Base-by-base conservation (phyloP, 169 alveolate species). In the Plasmodium knowlesi region DNA sequence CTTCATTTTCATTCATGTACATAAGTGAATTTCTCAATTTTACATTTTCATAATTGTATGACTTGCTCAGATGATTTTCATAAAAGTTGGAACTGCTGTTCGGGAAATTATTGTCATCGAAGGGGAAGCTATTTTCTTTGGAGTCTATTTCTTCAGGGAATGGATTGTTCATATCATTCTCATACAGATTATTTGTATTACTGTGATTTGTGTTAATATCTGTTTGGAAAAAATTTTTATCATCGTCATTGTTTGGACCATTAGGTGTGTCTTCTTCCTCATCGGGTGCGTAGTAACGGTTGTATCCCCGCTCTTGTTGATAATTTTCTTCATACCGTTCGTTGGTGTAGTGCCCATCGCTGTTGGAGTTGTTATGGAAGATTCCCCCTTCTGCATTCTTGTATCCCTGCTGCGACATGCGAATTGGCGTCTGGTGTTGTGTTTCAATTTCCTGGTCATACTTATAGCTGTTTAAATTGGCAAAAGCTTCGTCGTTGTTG, bases 21-120 rank as follows among this genome's bases (percentile, higher is more conserved):
- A 67, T 83, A 25, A 72, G 30, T 34, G 82, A 83, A 83, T 43
- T 83, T 71, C 83, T 25, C 41, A 70, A 12, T 84, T 84, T 84
- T 71, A 30, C 3, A 30, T 32, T 25, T 19, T 84, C 92, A 70
- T 84, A 84, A 34, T 71, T 41, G 76, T 70, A 84, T 37, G 83
- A 67, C 78, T 39, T 43, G 82, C 71, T 84, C 37, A 84, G 46
- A 6, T 67, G 76, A 71, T 71, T 84, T 19, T 5, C 57, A 43
- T 84, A 84, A 19, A 32, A 71, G 32, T 71, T 73, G 28, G 73
- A 14, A 28, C 25, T 57, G 32, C 14, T 82, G 70, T 57, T 37
- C 19, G 25, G 30, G 57, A 82, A 53, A 28, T 82, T 54, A 22
- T 25, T 37, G 5, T 84, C 81, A 84, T 70, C 84, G 19, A 41